phyloP scores from a whole-genome alignment of 1,139 yeast species.

The Hemisphaericaspora xylofermentans region DNA sequence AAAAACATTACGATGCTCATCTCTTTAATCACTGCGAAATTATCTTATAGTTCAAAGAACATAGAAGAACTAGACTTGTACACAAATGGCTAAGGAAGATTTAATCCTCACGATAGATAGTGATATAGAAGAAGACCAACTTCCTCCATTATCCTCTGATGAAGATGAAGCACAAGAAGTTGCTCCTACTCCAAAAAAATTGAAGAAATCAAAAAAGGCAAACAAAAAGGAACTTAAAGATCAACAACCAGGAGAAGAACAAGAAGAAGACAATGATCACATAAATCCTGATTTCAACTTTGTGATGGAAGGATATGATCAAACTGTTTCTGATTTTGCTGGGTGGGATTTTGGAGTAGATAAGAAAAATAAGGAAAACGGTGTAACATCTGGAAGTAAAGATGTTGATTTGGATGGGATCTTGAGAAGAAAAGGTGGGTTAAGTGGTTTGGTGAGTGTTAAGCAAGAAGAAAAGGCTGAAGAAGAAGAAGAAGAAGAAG shows the following conservation, averaged over 20 bases:
- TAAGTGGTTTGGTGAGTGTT: conserved; percentile 50
- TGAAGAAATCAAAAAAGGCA: conserved; percentile 17
- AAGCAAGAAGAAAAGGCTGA: conserved; percentile 34
- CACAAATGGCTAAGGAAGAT: conserved; percentile 12
- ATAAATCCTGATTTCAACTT: conserved; percentile 74
- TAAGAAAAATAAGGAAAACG: conserved; percentile 23
- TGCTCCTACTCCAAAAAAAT: conserved; percentile 28
- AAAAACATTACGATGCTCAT: conserved; percentile 1
- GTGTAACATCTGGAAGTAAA: conserved; percentile 30
- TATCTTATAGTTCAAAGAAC: neutral
- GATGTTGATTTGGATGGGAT: conserved; percentile 88
- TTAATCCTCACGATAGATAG: conserved; percentile 17
- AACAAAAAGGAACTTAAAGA: conserved; percentile 20
- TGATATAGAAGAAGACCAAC: conserved; percentile 70
- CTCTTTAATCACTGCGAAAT: too few species aligned
- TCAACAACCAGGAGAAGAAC: conserved; percentile 27
- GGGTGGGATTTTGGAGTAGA: conserved; percentile 83
- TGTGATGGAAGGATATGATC: conserved; percentile 57
- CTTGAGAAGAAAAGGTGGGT: conserved; percentile 77
- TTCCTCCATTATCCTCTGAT: conserved; percentile 31
- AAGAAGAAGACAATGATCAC: conserved; percentile 45
- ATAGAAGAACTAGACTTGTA: neutral
- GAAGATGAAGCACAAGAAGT: conserved; percentile 38
- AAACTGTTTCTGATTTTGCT: conserved; percentile 45
- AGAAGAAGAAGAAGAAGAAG: conserved; percentile 28